These are phyloP conservation scores for Plasmodium ovale DNA, from an alignment of 169 alveolate species.

Conservation along the genomic window DNA sequence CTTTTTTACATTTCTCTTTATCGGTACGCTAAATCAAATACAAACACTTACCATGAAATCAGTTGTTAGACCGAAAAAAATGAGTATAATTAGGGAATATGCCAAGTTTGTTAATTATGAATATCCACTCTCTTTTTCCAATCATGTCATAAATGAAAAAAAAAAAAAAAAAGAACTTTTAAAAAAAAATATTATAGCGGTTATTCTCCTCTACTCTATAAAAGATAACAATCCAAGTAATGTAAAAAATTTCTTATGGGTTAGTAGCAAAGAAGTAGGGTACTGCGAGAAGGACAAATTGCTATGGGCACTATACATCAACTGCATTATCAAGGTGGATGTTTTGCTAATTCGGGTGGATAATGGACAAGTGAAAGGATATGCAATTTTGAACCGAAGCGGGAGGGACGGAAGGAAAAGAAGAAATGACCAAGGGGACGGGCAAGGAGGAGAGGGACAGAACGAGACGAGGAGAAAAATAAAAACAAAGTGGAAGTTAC, in stretches of 20 bases:
- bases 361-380: conserved; percentile 15
- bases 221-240: conserved; percentile 37
- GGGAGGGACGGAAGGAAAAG: not conserved
- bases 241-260: conserved; percentile 69
- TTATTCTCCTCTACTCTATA: conserved; percentile 67
- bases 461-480: not conserved
- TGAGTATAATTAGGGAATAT: conserved; percentile 75
- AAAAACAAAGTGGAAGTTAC: conserved; percentile 17
- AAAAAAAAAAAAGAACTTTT: conserved; percentile 77
- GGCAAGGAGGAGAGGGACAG: not conserved
- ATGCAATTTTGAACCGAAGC: not conserved
- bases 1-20: conserved; percentile 79
- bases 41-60: conserved; percentile 85
- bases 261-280: conserved; percentile 70
- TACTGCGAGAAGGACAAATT: conserved; percentile 70
- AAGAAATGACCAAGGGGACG: not conserved
- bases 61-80: conserved; percentile 82
- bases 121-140: conserved; percentile 85
- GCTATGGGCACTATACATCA: conserved; percentile 51
- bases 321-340: conserved; percentile 58
- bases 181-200: conserved; percentile 81
- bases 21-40: conserved; percentile 85
- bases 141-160: conserved; percentile 76
- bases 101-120: conserved; percentile 83
- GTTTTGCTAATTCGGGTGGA: conserved; percentile 50